Percentiles rank a stretch among this genome's conserved stretches.
These are phyloP conservation scores for Leishmania gerbilli DNA, from an alignment of 208 protist species.

Conservation along the genomic window DNA sequence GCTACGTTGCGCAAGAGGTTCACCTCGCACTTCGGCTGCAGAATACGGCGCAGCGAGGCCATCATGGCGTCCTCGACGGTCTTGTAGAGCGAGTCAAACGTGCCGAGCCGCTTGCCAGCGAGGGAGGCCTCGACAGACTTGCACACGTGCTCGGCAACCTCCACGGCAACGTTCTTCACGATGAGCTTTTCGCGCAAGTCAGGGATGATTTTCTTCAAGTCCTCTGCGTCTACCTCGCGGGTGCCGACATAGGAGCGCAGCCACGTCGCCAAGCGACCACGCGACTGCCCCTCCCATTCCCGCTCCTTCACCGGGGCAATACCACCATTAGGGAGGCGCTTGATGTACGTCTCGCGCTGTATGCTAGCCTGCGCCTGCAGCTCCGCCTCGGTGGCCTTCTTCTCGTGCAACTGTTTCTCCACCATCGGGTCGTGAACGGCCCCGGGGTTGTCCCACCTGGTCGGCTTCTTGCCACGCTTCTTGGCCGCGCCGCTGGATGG, in stretches of 20 bases:
- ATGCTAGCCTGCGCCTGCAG: conserved; percentile 71
- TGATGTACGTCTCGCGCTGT: conserved; percentile 73
- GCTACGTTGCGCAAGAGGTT: conserved; percentile 96
- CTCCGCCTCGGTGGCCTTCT: conserved; percentile 63
- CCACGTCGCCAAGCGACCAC: conserved; percentile 76
- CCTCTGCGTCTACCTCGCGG: conserved; percentile 82
- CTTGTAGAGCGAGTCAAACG: conserved; percentile 89
- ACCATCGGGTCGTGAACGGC: conserved; percentile 25
- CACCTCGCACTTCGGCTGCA: conserved; percentile 95
- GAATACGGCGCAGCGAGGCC: conserved; percentile 92
- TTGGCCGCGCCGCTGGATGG: conserved; percentile 19
- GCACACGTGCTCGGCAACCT: conserved; percentile 97
- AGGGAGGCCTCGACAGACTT: conserved; percentile 92
- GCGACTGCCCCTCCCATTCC: conserved; percentile 77
- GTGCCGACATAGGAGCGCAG: conserved; percentile 73
- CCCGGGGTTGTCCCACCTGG: conserved; percentile 52
- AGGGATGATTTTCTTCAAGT: conserved; percentile 92
- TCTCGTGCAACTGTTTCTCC: conserved; percentile 33
- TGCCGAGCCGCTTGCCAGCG: conserved; percentile 91
- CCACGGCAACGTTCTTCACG: conserved; percentile 97
- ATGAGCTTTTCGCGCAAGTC: conserved; percentile 95
- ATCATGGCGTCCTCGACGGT: conserved; percentile 87
- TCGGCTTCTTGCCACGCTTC: conserved; percentile 66
- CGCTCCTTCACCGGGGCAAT: conserved; percentile 76
- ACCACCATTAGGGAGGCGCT: conserved; percentile 64